A percentile compares a stretch with the other conserved stretches of the same genome.
phyloP scores from a whole-genome alignment of 208 protist genomes.

The Endotrypanum monterogeii region DNA sequence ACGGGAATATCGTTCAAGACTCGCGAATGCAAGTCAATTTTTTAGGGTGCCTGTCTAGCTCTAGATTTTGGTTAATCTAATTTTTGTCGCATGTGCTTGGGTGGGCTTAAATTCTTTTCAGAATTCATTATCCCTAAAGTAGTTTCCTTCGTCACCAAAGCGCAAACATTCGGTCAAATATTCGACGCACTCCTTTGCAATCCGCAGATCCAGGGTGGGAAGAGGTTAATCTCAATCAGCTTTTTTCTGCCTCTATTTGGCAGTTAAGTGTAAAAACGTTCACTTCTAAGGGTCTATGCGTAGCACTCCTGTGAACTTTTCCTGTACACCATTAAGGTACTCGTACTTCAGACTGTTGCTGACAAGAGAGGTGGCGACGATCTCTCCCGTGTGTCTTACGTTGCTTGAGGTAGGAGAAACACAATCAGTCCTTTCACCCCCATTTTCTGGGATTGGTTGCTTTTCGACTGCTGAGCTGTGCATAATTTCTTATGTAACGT shows the following conservation, averaged over 20 bases:
- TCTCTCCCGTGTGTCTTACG: slow-evolving; percentile 52
- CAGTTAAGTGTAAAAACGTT: slow-evolving; percentile 45
- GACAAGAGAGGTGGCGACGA: slow-evolving; percentile 64
- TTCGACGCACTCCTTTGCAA: slow-evolving; percentile 34
- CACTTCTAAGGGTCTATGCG: slow-evolving; percentile 66
- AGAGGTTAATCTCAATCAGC: slow-evolving; percentile 58
- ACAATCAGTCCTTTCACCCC: slow-evolving; percentile 34
- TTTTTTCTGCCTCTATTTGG: slow-evolving; percentile 70
- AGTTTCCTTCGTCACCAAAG: slow-evolving; percentile 39
- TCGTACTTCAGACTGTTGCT: slow-evolving; percentile 62
- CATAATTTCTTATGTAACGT: slow-evolving; percentile 60
- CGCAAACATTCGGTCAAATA: slow-evolving; percentile 35
- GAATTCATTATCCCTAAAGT: slow-evolving; percentile 47
- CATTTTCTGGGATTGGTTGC: slow-evolving; percentile 42
- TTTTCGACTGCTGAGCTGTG: slow-evolving; percentile 73
- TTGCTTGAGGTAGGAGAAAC: slow-evolving; percentile 9
- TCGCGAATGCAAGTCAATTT: slow-evolving; percentile 39
- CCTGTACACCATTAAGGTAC: slow-evolving; percentile 74
- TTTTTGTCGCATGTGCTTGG: slow-evolving; percentile 60
- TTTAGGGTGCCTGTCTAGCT: slow-evolving; percentile 26
- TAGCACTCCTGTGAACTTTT: slow-evolving; percentile 52
- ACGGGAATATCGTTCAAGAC: slow-evolving; percentile 40
- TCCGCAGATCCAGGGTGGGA: slow-evolving; percentile 2
- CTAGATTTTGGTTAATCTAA: slow-evolving; percentile 66
- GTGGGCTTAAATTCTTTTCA: slow-evolving; percentile 68